Base-by-base conservation (phyloP, 352 stramenopile species). In the Globisporangium polare region DNA sequence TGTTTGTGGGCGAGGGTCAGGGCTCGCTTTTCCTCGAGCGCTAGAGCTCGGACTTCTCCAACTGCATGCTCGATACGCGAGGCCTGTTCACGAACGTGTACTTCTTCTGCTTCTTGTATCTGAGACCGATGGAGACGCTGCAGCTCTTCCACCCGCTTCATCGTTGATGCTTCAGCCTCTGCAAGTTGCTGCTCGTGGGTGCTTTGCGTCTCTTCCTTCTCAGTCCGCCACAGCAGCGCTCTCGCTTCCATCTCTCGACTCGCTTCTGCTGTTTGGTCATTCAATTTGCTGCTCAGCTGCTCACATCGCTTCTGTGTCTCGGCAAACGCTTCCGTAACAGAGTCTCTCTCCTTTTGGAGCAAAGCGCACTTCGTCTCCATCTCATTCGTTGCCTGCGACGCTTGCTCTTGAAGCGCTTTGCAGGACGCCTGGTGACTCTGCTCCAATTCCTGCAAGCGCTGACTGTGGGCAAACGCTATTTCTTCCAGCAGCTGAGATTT, bases 401-500 rank as follows among this genome's bases (percentile, higher is more conserved):
- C 5, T 17, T 67, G 51, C 12, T 56, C 60, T 33, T 77, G 62
- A 3, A 75, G 49, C n/a, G 63, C 45, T 13, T 62, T 64, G 18
- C 65, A 54, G 9, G 61, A 66, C 4, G 46, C 7, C 26, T 67
- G 53, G 12, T 77, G 70, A 5, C 71, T 65, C 9, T 71, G 58
- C 46, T 75, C 60, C 17, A 78, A 13, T 22, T 78, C 66, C 13
- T 76, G 62, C 29, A 77, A 55, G 37, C 84, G 68, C 0, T 57
- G 46, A 0, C 39, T 15, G 33, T 78, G 69, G 0, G 74, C 50
- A 17, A 71, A 63, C 3, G 53, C 45, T 2, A 83, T 60, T 46
- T 88, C 79, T 67, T 86, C 76, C 24, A 83, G 67, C 13, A 84
- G n/a, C 24, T 86, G 76, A 3, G 64, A 69, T 39, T 82, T 85